Evolutionary conservation across 2,329 filamentous ascomycete genomes (phyloP).

Genomic region (Mariannaea sp.): DNA sequence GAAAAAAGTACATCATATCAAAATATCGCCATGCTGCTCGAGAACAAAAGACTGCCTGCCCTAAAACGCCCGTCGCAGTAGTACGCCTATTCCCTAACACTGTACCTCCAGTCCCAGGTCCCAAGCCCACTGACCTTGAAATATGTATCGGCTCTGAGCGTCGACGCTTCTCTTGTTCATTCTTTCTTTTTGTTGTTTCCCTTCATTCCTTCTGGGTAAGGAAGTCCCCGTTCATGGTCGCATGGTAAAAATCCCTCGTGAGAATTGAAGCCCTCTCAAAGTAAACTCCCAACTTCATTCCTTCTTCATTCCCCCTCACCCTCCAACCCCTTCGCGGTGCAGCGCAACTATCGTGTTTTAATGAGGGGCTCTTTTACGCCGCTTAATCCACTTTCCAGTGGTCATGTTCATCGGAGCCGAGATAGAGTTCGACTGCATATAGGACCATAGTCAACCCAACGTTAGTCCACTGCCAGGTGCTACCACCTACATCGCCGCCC

Average conservation of each 20-base stretch:
- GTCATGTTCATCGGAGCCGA: slow-evolving; percentile 82
- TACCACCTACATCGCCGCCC: slow-evolving; percentile 78
- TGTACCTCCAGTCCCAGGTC: slow-evolving; percentile 29
- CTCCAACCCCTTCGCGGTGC: background rate
- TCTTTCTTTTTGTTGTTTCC: slow-evolving; percentile 1
- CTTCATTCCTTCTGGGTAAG: slow-evolving; percentile 6
- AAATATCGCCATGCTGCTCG: slow-evolving; percentile 43
- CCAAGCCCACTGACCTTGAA: slow-evolving; percentile 27
- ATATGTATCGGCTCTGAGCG: slow-evolving; percentile 25
- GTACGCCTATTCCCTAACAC: slow-evolving; percentile 30
- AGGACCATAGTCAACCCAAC: slow-evolving; percentile 85
- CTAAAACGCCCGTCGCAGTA: slow-evolving; percentile 40
- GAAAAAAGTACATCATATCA: slow-evolving; percentile 36
- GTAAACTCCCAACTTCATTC: background rate
- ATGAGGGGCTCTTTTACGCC: too few species aligned
- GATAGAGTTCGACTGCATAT: slow-evolving; percentile 87
- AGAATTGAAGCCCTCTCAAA: slow-evolving; percentile 5
- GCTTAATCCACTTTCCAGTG: slow-evolving; percentile 94
- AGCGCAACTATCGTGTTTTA: background rate
- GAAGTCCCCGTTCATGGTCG: slow-evolving; percentile 16
- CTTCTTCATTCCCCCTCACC: background rate
- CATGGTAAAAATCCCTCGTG: slow-evolving; percentile 12
- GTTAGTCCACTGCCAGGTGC: slow-evolving; percentile 93
- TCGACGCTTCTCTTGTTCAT: slow-evolving; percentile 18
- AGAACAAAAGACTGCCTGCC: slow-evolving; percentile 36